A percentile compares a stretch with the other conserved stretches of the same genome.
Conservation (phyloP, 1,284 basidiomycete species). For the Dichomitus squalens region DNA sequence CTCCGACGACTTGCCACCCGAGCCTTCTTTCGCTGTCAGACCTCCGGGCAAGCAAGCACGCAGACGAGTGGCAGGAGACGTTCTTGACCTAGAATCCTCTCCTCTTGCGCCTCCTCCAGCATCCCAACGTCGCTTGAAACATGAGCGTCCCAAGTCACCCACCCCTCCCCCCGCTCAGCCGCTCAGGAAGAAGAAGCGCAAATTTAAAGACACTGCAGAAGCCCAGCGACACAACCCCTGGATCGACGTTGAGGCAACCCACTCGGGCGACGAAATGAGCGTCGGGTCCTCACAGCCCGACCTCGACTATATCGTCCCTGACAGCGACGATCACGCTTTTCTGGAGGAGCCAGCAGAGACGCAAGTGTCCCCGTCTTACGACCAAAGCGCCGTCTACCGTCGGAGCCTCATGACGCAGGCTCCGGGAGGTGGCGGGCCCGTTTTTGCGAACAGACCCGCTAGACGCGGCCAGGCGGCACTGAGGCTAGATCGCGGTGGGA, state of each 20-base stretch:
- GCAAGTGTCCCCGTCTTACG: constrained; percentile 75
- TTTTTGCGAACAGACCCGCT: constrained; percentile 53
- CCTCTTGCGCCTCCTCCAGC: constrained; percentile 40
- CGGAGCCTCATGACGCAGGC: constrained; percentile 73
- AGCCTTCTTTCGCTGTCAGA: constrained; percentile 59
- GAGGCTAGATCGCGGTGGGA: constrained; percentile 7
- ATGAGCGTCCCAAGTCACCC: constrained; percentile 33
- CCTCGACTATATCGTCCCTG: constrained; percentile 49
- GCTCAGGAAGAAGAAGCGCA: constrained; percentile 39
- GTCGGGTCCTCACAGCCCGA: constrained; percentile 52
- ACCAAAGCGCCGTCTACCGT: constrained; percentile 69
- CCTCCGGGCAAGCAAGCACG: constrained; percentile 39
- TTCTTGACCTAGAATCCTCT: constrained; percentile 42
- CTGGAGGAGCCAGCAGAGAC: constrained; percentile 67
- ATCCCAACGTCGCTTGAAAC: constrained; percentile 48
- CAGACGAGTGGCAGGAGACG: constrained; percentile 36
- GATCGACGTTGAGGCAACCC: constrained; percentile 69
- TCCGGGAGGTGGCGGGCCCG: constrained; percentile 48
- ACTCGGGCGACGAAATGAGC: constrained; percentile 80
- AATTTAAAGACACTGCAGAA: constrained; percentile 34
- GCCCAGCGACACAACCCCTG: constrained; percentile 49
- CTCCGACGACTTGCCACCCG: constrained; percentile 35
- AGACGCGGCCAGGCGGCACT: constrained; percentile 38
- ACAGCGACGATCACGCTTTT: constrained; percentile 71
- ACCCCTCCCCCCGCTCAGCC: constrained; percentile 22